Percentiles rank a stretch among this genome's conserved stretches.
Evolutionary conservation across 2,329 filamentous ascomycete genomes (phyloP).

Genomic region (Alternaria sp.): DNA sequence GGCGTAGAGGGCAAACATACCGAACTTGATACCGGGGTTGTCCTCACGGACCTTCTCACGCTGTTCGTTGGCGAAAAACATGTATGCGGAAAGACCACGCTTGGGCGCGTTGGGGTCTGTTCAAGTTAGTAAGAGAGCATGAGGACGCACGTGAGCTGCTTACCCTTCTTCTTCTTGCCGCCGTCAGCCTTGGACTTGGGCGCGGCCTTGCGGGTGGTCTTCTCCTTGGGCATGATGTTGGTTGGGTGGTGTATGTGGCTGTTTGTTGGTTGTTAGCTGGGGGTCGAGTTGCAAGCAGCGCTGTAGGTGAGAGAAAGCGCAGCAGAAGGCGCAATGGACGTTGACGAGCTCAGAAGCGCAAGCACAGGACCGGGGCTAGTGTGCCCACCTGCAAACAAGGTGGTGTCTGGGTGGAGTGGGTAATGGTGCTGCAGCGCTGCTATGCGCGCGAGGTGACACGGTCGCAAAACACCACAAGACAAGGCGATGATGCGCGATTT

Average conservation of each 20-base stretch:
- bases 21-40: constrained; percentile 97
- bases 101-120: constrained; percentile 97
- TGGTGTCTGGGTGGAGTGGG: constrained; percentile 30
- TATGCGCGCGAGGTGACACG: constrained; percentile 37
- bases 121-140: constrained; percentile 19
- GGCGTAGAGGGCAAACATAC: constrained; percentile 58
- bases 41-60: constrained; percentile 98
- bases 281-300: constrained; percentile 12
- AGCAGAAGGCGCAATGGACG: constrained; percentile 7
- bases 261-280: constrained; percentile 23
- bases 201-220: constrained; percentile 64
- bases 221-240: constrained; percentile 73
- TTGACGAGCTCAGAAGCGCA: constrained; percentile 9
- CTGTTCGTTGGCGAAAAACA: constrained; percentile 99
- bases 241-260: constrained; percentile 26
- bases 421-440: constrained; percentile 28
- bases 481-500: constrained; percentile 42
- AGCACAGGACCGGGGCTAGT: constrained; percentile 11
- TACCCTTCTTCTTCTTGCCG: constrained; percentile 78
- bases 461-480: constrained; percentile 46
- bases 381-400: constrained; percentile 14
- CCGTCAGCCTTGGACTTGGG: constrained; percentile 57
- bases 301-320: constrained; percentile 8
- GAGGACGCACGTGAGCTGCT: constrained; percentile 27
- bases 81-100: constrained; percentile 99